Conservation (phyloP, 2,329 filamentous ascomycete species). For the Alternaria incomplexa region DNA sequence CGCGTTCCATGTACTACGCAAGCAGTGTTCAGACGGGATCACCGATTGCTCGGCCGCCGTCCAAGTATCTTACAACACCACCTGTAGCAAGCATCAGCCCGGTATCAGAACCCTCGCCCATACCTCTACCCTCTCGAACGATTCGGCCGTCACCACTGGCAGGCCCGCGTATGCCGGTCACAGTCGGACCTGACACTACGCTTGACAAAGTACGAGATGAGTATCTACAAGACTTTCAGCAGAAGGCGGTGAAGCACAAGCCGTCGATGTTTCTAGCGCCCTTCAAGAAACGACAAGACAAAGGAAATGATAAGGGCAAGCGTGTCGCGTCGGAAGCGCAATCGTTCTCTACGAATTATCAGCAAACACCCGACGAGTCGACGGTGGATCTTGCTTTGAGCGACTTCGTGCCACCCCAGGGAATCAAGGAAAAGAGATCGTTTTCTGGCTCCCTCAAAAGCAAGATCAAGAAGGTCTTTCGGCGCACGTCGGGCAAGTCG, state of each 20-base stretch:
- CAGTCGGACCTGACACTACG: constrained; percentile 30
- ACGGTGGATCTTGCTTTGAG: constrained; percentile 14
- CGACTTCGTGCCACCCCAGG: constrained; percentile 43
- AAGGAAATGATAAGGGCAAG: constrained; percentile 26
- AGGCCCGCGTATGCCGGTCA: constrained; percentile 33
- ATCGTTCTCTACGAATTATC: constrained; percentile 17
- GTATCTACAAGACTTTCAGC: constrained; percentile 50
- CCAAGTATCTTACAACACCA: constrained; percentile 40
- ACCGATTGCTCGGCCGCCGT: constrained; percentile 41
- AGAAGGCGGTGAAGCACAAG: constrained; percentile 49
- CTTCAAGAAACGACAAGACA: constrained; percentile 53
- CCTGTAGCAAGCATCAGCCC: constrained; percentile 14
- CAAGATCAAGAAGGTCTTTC: constrained; percentile 66
- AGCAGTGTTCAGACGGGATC: constrained; percentile 48
- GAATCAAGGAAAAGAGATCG: constrained; percentile 63
- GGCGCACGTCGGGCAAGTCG: constrained; percentile 42
- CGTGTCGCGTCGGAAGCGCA: constrained; percentile 17
- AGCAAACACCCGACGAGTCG: constrained; percentile 15
- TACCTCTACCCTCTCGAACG: constrained; percentile 5
- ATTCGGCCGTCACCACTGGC: constrained; percentile 27
- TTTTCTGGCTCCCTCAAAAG: constrained; percentile 67
- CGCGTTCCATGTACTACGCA: constrained; percentile 49
- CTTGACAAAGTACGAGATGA: constrained; percentile 48
- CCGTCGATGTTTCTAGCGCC: constrained; percentile 53
- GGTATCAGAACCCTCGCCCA: constrained; percentile 2